phyloP scores from a whole-genome alignment of 306 rosid species.

The Cucurbita ficifolia region DNA sequence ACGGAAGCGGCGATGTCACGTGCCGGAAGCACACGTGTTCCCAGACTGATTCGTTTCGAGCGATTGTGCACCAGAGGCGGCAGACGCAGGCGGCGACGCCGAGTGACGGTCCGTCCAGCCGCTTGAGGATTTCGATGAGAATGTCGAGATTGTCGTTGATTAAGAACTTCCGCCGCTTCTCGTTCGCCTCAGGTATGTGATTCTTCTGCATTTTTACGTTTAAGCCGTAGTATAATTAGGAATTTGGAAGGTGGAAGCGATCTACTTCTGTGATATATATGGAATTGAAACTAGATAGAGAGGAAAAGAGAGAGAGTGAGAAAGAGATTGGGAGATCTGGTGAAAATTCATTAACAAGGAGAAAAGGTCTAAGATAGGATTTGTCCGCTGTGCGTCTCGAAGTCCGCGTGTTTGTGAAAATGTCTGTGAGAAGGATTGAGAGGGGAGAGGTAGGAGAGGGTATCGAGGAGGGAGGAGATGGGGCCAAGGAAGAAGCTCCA shows the following conservation, averaged over 20 bases:
- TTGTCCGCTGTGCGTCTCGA: conserved; percentile 8
- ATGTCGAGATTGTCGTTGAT: conserved; percentile 91
- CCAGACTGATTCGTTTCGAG: conserved; percentile 73
- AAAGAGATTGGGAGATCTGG: conserved; percentile 1
- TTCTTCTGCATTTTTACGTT: conserved; percentile 11
- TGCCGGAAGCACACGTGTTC: conserved; percentile 86
- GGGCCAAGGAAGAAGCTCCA: conserved; percentile 76
- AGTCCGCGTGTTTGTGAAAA: conserved; percentile 2
- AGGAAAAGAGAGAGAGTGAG: conserved; percentile 5
- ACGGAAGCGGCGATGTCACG: conserved; percentile 37
- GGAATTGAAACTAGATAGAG: background rate
- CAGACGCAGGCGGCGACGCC: conserved; percentile 84
- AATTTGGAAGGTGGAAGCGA: background rate
- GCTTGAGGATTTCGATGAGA: conserved; percentile 69
- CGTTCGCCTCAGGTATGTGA: conserved; percentile 12
- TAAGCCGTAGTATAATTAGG: background rate
- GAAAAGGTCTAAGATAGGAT: conserved; percentile 7
- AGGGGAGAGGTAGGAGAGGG: conserved; percentile 11
- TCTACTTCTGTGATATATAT: background rate
- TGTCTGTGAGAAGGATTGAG: conserved; percentile 3
- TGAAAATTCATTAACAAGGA: conserved; percentile 3
- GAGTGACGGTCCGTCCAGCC: conserved; percentile 83
- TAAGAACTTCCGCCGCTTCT: conserved; percentile 35
- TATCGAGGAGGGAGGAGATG: conserved; percentile 44
- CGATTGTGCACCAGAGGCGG: conserved; percentile 65